These are phyloP conservation scores for Suhomyces kilbournensis DNA, from an alignment of 805 yeast species.

Conservation along the genomic window DNA sequence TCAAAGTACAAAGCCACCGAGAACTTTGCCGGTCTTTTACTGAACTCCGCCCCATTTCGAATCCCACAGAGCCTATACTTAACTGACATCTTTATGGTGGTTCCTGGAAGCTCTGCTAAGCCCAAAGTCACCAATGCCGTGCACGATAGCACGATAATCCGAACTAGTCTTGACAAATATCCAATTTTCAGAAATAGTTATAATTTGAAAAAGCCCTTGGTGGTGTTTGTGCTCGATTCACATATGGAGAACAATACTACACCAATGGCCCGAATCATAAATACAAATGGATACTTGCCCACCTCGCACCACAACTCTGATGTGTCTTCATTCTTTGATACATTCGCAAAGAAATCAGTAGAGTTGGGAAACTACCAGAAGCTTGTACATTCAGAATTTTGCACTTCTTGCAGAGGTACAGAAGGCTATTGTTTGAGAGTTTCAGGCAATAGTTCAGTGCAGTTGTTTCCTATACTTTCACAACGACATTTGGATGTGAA, in stretches of 20 bases:
- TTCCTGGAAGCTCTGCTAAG: constrained; percentile 26
- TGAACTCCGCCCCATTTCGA: constrained; percentile 36
- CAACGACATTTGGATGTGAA: not conserved
- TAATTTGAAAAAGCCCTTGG: constrained; percentile 28
- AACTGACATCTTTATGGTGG: constrained; percentile 35
- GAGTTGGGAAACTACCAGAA: constrained; percentile 25
- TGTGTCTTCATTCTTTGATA: constrained; percentile 34
- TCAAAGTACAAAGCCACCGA: constrained; percentile 5
- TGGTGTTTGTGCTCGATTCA: constrained; percentile 34
- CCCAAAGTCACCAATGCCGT: constrained; percentile 9
- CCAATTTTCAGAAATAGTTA: constrained; percentile 27
- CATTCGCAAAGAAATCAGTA: constrained; percentile 41
- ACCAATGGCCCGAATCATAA: constrained; percentile 12
- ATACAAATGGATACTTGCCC: constrained; percentile 19
- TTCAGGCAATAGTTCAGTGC: constrained; percentile 23
- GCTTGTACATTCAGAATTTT: constrained; percentile 42
- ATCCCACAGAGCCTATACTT: constrained; percentile 34
- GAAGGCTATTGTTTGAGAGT: constrained; percentile 41
- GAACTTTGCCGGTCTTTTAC: constrained; percentile 24
- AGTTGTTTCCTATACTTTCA: constrained; percentile 19
- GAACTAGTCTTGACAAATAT: constrained; percentile 9
- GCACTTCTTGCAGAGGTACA: constrained; percentile 29
- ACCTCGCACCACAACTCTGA: not conserved
- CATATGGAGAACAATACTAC: not conserved
- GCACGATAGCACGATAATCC: constrained; percentile 10